phyloP scores from a whole-genome alignment of 2,329 filamentous ascomycete species.

The Aspergillus sergii region DNA sequence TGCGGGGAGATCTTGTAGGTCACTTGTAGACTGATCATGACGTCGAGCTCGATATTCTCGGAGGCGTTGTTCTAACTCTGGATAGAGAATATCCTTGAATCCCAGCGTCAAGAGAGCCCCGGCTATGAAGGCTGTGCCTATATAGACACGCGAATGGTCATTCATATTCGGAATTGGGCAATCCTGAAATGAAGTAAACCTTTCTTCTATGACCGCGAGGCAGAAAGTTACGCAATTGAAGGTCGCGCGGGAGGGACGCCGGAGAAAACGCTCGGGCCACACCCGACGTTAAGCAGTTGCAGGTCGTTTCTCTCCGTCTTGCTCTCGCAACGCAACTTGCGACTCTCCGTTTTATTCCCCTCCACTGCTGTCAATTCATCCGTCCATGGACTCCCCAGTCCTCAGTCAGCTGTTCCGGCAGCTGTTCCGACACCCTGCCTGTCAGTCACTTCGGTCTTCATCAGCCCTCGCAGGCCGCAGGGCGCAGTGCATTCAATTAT shows the following conservation, averaged over 20 bases:
- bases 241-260: slow-evolving; percentile 4
- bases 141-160: slow-evolving; percentile 51
- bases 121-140: slow-evolving; percentile 73
- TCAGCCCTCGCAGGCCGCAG: slow-evolving; percentile 26
- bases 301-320: slow-evolving; percentile 19
- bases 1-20: slow-evolving; percentile 7
- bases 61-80: slow-evolving; percentile 69
- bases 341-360: slow-evolving; percentile 2
- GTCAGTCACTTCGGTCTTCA: slow-evolving; percentile 55
- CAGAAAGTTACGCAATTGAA: background rate
- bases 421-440: slow-evolving; percentile 75
- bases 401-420: slow-evolving; percentile 79
- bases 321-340: slow-evolving; percentile 2
- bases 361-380: slow-evolving; percentile 11
- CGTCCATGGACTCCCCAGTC: slow-evolving; percentile 76
- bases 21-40: slow-evolving; percentile 23
- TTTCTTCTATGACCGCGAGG: background rate
- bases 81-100: slow-evolving; percentile 77
- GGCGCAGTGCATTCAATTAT: slow-evolving; percentile 22
- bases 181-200: background rate
- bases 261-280: slow-evolving; percentile 44
- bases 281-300: slow-evolving; percentile 3
- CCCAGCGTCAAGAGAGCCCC: slow-evolving; percentile 75
- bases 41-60: slow-evolving; percentile 42
- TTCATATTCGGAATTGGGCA: slow-evolving; percentile 28